Conservation (phyloP, 129 eudicot species). For the Flaveria robusta region DNA sequence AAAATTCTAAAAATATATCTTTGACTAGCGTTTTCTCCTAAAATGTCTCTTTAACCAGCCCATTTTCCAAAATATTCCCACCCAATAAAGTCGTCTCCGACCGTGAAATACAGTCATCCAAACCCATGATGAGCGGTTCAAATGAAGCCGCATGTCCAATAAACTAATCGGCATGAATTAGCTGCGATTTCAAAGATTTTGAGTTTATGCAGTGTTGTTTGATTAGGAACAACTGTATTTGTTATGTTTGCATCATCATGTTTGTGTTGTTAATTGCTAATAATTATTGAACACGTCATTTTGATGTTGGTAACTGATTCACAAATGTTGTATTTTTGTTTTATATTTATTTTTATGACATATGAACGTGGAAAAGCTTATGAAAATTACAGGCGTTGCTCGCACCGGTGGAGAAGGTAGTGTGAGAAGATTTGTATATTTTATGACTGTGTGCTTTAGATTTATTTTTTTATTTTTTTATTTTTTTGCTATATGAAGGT, state of each 20-base stretch:
- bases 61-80: too few species aligned
- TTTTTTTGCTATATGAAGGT: background rate
- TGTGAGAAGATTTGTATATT: conserved; percentile 48
- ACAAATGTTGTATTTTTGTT: background rate
- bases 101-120: too few species aligned
- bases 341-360: conserved; percentile 10
- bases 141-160: background rate
- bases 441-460: background rate
- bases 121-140: too few species aligned
- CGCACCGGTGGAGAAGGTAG: conserved; percentile 77
- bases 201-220: background rate
- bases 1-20: too few species aligned
- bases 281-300: background rate
- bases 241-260: background rate
- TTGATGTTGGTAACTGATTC: background rate
- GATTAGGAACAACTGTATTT: background rate
- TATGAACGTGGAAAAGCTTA: conserved; percentile 79
- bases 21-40: too few species aligned
- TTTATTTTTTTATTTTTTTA: background rate
- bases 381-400: conserved; percentile 83
- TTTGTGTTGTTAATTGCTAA: background rate
- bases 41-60: too few species aligned
- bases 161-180: background rate
- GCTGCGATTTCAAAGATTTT: background rate
- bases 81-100: too few species aligned